A percentile compares a stretch with the other conserved stretches of the same genome.
Evolutionary conservation across 495 filamentous ascomycete species (phyloP).

Genomic region (Aspergillus saccharolyticus): DNA sequence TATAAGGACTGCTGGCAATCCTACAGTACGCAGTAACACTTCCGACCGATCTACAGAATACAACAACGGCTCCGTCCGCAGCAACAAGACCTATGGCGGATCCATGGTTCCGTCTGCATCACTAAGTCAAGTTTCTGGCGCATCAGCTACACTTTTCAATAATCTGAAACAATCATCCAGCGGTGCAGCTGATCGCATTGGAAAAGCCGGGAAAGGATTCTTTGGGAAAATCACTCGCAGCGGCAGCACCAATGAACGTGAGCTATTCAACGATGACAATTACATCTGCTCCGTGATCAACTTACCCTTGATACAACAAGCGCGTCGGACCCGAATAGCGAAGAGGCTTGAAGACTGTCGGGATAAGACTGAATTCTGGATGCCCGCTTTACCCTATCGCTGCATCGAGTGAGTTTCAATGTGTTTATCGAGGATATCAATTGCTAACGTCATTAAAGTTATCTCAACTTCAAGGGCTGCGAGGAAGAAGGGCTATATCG

Average conservation of each 20-base stretch:
- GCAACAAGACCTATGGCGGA: constrained; percentile 45
- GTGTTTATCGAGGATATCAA: not conserved
- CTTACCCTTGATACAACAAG: constrained; percentile 74
- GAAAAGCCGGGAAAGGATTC: constrained; percentile 70
- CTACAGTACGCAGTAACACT: constrained; percentile 56
- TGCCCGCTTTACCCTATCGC: constrained; percentile 87
- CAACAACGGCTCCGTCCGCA: constrained; percentile 29
- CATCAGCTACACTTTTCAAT: constrained; percentile 61
- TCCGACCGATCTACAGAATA: constrained; percentile 52
- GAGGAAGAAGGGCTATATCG: constrained; percentile 89
- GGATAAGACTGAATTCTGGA: constrained; percentile 96
- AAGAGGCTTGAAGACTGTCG: constrained; percentile 74
- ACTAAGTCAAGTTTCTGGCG: constrained; percentile 56
- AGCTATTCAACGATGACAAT: constrained; percentile 65
- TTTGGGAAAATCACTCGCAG: constrained; percentile 71
- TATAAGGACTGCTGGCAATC: constrained; percentile 58
- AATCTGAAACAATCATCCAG: constrained; percentile 66
- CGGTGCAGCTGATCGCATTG: constrained; percentile 65
- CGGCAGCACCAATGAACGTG: constrained; percentile 64
- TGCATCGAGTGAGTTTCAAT: constrained; percentile 66
- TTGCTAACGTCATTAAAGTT: constrained; percentile 40
- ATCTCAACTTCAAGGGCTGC: constrained; percentile 83
- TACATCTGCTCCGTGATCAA: constrained; percentile 77
- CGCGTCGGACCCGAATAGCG: constrained; percentile 78
- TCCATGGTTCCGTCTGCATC: constrained; percentile 51